Conservation (phyloP, 306 rosid genomes). For the Gastrolobium villosum region DNA sequence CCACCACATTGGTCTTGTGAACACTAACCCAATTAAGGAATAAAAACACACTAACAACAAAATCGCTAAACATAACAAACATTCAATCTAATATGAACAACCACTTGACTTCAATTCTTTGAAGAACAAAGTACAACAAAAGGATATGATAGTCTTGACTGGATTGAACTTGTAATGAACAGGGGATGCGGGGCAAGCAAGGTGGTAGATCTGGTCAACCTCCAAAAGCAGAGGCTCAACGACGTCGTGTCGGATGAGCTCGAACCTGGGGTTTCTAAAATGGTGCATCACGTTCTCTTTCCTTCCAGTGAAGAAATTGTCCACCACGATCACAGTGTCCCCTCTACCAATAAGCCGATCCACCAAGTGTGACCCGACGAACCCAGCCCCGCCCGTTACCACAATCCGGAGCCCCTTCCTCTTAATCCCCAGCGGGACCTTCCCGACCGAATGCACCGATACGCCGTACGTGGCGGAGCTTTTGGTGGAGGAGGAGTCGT, state of each 20-base stretch:
- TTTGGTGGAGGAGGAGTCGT: too few relatives aligned
- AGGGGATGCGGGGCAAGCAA: constrained; percentile 98
- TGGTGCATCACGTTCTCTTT: constrained; percentile 97
- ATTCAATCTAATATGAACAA: neutral
- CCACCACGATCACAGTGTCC: constrained; percentile 92
- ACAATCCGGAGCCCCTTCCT: constrained; percentile 91
- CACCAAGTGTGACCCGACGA: constrained; percentile 93
- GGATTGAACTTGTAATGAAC: constrained; percentile 99
- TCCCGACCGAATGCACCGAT: constrained; percentile 72
- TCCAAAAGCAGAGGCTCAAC: constrained; percentile 92
- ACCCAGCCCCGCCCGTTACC: constrained; percentile 95
- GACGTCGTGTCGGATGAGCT: constrained; percentile 95
- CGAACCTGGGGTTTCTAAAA: constrained; percentile 89
- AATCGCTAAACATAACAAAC: constrained; percentile 19
- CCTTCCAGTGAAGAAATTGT: constrained; percentile 92
- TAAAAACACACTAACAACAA: constrained; percentile 7
- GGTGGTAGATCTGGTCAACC: constrained; percentile 98
- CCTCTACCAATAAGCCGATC: constrained; percentile 94
- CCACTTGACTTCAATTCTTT: too few relatives aligned
- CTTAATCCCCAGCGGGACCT: constrained; percentile 82
- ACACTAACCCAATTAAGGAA: constrained; percentile 59
- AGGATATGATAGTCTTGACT: constrained; percentile 98
- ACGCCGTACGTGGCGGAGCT: constrained; percentile 22
- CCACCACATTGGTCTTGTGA: constrained; percentile 98
- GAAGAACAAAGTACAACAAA: too few relatives aligned